Evolutionary conservation across 768 basidiomycete genomes (phyloP).

Genomic region (Tricholoma terreum): DNA sequence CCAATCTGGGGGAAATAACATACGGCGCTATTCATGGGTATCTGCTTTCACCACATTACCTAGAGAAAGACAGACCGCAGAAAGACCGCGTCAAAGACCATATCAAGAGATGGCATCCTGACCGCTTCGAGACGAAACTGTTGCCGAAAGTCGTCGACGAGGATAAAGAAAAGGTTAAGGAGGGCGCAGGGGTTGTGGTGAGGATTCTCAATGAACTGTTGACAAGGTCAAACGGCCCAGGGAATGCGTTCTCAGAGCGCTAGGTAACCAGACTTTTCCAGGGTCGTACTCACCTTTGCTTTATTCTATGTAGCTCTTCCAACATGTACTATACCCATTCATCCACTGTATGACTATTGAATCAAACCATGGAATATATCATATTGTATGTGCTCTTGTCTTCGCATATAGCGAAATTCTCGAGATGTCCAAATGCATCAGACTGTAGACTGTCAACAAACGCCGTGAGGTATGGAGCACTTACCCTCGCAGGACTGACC

Average conservation of each 20-base stretch:
- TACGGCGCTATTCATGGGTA: constrained; percentile 55
- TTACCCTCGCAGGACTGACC: background rate
- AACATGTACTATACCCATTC: constrained; percentile 28
- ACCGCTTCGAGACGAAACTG: constrained; percentile 72
- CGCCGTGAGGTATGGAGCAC: background rate
- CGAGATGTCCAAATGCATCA: background rate
- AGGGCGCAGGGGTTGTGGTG: constrained; percentile 71
- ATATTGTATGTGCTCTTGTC: constrained; percentile 9
- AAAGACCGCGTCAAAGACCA: constrained; percentile 78
- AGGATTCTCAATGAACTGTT: constrained; percentile 71
- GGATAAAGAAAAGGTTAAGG: constrained; percentile 65
- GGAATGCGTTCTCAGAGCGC: constrained; percentile 29
- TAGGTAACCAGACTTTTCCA: constrained; percentile 4
- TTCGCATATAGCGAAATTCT: background rate
- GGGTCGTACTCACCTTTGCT: constrained; percentile 12
- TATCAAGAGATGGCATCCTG: constrained; percentile 77
- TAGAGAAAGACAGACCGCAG: constrained; percentile 49
- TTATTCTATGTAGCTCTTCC: constrained; percentile 20
- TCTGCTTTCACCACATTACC: constrained; percentile 54
- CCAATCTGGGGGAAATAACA: constrained; percentile 59
- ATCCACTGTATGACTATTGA: constrained; percentile 28
- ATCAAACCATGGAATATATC: constrained; percentile 18
- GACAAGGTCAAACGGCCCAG: constrained; percentile 43
- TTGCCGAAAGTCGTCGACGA: constrained; percentile 59
- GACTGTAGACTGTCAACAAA: background rate